A percentile compares a stretch with the other conserved stretches of the same genome.
phyloP scores from a whole-genome alignment of 805 yeast genomes.

The Helenozyma rhizophorensis region DNA sequence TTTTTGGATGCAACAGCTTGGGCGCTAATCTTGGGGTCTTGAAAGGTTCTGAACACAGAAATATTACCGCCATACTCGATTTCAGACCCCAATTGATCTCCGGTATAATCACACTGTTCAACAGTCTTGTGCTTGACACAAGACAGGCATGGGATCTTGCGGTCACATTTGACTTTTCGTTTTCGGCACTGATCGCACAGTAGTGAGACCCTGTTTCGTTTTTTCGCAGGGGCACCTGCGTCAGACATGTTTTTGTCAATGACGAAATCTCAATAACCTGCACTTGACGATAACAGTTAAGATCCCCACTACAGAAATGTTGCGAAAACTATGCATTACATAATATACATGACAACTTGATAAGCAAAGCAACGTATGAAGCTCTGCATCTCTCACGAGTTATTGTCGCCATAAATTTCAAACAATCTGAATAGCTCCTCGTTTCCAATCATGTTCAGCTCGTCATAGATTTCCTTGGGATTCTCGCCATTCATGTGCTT shows the following conservation, averaged over 20 bases:
- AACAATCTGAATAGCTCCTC: constrained; percentile 34
- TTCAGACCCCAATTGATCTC: constrained; percentile 5
- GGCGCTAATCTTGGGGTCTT: background rate
- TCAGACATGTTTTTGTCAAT: too few relatives aligned
- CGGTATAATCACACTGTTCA: constrained; percentile 22
- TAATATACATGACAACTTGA: background rate
- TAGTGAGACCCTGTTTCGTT: constrained; percentile 26
- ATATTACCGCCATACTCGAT: background rate
- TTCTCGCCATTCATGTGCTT: constrained; percentile 10
- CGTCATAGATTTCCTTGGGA: constrained; percentile 13
- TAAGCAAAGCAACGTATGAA: too few relatives aligned
- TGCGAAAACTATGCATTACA: too few relatives aligned
- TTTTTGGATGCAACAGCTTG: too few relatives aligned
- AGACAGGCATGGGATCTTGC: constrained; percentile 31
- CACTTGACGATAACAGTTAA: too few relatives aligned
- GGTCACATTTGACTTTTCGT: constrained; percentile 36
- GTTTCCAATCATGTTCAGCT: constrained; percentile 17
- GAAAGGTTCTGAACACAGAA: constrained; percentile 1
- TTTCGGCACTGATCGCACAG: constrained; percentile 33
- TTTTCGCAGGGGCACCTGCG: too few relatives aligned
- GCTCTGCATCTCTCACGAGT: too few relatives aligned
- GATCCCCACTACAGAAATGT: too few relatives aligned
- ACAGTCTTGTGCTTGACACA: constrained; percentile 25
- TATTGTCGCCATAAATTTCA: constrained; percentile 31
- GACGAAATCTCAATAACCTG: too few relatives aligned